These are phyloP conservation scores for Boletus edulis DNA, from an alignment of 768 basidiomycete species.

Conservation along the genomic window DNA sequence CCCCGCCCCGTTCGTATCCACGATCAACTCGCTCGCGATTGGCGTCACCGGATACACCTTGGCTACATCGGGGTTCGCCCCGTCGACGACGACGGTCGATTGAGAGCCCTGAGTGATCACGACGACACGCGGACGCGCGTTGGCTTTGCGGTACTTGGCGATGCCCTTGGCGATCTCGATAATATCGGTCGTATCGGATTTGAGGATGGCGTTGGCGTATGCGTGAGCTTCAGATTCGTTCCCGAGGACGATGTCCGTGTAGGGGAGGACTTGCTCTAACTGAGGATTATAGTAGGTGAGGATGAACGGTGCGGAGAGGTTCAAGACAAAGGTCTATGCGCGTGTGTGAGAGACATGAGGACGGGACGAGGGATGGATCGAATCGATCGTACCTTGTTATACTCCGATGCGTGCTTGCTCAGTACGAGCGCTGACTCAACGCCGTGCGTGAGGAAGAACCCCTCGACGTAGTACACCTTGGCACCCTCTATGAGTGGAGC, in stretches of 20 bases:
- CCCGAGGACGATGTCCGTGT: conserved; percentile 87
- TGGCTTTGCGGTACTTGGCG: conserved; percentile 73
- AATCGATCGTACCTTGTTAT: conserved; percentile 58
- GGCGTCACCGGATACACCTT: conserved; percentile 58
- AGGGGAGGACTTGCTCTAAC: conserved; percentile 76
- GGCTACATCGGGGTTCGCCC: conserved; percentile 42
- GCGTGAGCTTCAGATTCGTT: conserved; percentile 93
- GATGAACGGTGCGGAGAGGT: conserved; percentile 98
- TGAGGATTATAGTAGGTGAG: conserved; percentile 86
- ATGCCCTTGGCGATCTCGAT: conserved; percentile 70
- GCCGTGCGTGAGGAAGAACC: conserved; percentile 97
- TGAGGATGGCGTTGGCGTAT: conserved; percentile 74
- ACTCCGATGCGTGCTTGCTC: conserved; percentile 70
- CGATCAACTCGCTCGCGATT: conserved; percentile 63
- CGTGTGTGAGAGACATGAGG: not conserved
- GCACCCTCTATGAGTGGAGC: conserved; percentile 77
- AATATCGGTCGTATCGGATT: conserved; percentile 64
- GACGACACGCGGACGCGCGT: conserved; percentile 76
- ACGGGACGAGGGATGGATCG: too few relatives aligned
- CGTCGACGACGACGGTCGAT: conserved; percentile 72
- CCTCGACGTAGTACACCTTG: conserved; percentile 90
- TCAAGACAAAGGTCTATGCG: conserved; percentile 77
- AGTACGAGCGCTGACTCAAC: conserved; percentile 65
- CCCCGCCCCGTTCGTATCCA: conserved; percentile 98
- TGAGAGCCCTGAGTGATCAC: conserved; percentile 89